Percentiles rank a stretch among this genome's conserved stretches.
Conservation (phyloP, 306 rosid genomes). For the Cotoneaster glaucophyllus region DNA sequence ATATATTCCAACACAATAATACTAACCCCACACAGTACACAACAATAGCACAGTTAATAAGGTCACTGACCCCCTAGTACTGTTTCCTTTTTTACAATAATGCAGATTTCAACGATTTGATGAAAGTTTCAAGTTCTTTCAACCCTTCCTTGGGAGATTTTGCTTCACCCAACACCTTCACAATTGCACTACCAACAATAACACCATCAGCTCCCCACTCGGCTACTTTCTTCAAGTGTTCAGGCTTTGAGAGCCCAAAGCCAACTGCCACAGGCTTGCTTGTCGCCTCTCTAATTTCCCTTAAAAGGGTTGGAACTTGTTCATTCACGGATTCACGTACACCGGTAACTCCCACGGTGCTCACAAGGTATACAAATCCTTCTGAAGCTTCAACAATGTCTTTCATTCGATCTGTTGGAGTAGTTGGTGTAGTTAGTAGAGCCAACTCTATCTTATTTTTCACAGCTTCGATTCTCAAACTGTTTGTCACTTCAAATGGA, state of each 20-base stretch:
- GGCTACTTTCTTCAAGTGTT: constrained; percentile 75
- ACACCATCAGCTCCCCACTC: constrained; percentile 95
- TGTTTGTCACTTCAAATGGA: constrained; percentile 65
- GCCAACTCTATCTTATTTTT: constrained; percentile 69
- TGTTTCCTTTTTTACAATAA: too few relatives aligned
- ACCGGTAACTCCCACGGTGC: constrained; percentile 77
- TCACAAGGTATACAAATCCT: constrained; percentile 84
- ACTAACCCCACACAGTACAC: too few relatives aligned
- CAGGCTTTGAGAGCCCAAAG: constrained; percentile 80
- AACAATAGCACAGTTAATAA: too few relatives aligned
- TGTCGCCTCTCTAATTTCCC: constrained; percentile 66
- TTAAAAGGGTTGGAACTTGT: constrained; percentile 49
- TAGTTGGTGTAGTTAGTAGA: constrained; percentile 74
- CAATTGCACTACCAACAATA: constrained; percentile 88
- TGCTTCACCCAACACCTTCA: constrained; percentile 71
- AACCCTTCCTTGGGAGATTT: constrained; percentile 67
- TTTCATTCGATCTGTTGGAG: constrained; percentile 63
- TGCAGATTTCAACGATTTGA: constrained; percentile 51
- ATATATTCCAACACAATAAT: too few relatives aligned
- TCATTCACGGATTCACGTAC: constrained; percentile 64
- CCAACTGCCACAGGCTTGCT: constrained; percentile 82
- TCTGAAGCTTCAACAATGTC: constrained; percentile 71
- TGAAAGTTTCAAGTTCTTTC: constrained; percentile 52
- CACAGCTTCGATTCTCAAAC: constrained; percentile 59
- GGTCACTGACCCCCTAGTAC: too few relatives aligned